A percentile compares a stretch with the other conserved stretches of the same genome.
These are phyloP conservation scores for Mycena capillaripes DNA, from an alignment of 768 basidiomycete genomes.

Conservation along the genomic window DNA sequence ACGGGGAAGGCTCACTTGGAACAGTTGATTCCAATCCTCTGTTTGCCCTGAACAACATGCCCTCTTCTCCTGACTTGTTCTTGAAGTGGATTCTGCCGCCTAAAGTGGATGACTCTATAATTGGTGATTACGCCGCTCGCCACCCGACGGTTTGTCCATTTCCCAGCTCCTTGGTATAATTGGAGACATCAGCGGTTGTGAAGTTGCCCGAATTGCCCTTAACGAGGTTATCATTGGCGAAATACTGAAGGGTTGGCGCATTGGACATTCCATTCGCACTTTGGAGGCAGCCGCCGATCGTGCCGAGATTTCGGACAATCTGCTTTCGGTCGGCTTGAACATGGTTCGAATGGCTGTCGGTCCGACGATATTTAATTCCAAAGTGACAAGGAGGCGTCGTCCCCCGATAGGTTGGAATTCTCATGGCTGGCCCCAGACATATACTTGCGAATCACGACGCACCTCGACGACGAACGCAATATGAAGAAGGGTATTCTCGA, in stretches of 20 bases:
- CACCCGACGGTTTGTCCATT: neutral
- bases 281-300: slow-evolving; percentile 20
- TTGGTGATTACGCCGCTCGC: slow-evolving; percentile 24
- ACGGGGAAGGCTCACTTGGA: neutral
- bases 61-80: slow-evolving; percentile 20
- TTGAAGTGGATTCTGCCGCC: slow-evolving; percentile 34
- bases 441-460: slow-evolving; percentile 33
- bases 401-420: neutral
- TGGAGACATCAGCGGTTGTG: neutral
- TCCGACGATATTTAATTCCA: neutral
- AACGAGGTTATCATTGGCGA: slow-evolving; percentile 33
- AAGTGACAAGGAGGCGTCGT: neutral
- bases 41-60: slow-evolving; percentile 30
- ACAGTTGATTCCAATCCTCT: slow-evolving; percentile 39
- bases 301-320: neutral
- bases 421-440: slow-evolving; percentile 11
- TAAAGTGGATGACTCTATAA: slow-evolving; percentile 16
- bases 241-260: slow-evolving; percentile 14
- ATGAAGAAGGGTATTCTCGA: slow-evolving; percentile 19
- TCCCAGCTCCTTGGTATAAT: slow-evolving; percentile 7
- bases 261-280: slow-evolving; percentile 10
- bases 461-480: slow-evolving; percentile 39
- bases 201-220: slow-evolving; percentile 27
- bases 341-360: neutral
- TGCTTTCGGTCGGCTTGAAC: neutral